phyloP scores from a whole-genome alignment of 805 yeast species.

The Sporopachydermia lactativora region DNA sequence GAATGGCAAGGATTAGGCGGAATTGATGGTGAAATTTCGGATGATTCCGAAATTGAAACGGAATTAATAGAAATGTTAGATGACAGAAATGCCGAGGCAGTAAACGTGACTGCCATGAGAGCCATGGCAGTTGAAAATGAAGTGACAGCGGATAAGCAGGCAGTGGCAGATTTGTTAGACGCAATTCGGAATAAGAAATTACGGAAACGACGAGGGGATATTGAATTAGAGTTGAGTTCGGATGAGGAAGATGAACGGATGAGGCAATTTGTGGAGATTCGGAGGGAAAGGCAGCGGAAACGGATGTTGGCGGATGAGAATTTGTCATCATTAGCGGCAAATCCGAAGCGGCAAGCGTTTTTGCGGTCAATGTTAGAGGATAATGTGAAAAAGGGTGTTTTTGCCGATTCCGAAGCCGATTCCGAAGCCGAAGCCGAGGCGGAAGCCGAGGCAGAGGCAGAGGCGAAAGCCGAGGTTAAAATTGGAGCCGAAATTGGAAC shows the following conservation, averaged over 20 bases:
- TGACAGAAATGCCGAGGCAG: conserved; percentile 43
- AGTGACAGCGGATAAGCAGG: conserved; percentile 43
- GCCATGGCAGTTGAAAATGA: conserved; percentile 44
- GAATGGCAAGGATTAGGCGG: conserved; percentile 82
- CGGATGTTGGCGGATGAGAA: conserved; percentile 33
- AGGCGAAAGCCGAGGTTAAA: too few species aligned
- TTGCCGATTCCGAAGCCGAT: neutral
- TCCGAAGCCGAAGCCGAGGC: neutral
- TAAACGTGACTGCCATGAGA: conserved; percentile 45
- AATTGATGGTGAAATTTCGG: conserved; percentile 37
- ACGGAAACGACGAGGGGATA: conserved; percentile 38
- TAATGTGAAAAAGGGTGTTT: conserved; percentile 6
- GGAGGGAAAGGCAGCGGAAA: conserved; percentile 30
- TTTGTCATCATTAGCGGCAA: conserved; percentile 29
- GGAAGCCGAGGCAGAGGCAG: neutral
- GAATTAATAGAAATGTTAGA: conserved; percentile 73
- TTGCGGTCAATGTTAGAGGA: conserved; percentile 48
- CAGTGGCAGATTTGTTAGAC: conserved; percentile 51
- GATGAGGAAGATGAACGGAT: conserved; percentile 43
- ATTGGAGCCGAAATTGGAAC: neutral
- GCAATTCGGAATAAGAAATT: conserved; percentile 65
- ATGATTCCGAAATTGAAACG: conserved; percentile 45
- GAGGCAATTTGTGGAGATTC: conserved; percentile 21
- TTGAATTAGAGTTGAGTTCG: conserved; percentile 54
- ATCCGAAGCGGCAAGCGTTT: conserved; percentile 50